Evolutionary conservation across 768 basidiomycete species (phyloP), one percentile per base, ranked within the genome.

Genomic region (Botryobasidium botryosum): DNA sequence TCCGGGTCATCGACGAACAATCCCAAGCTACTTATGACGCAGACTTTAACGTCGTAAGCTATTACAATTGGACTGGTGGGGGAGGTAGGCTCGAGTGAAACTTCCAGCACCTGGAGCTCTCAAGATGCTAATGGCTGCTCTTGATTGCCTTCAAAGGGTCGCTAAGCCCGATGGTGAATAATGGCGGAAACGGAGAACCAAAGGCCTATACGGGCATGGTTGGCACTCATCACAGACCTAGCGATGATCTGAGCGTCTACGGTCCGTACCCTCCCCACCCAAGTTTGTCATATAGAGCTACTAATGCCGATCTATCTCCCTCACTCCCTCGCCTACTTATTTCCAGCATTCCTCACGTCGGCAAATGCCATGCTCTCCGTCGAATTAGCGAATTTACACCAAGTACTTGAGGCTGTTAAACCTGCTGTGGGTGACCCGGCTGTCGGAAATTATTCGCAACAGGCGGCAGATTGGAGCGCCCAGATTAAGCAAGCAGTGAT

Each of bases 291-390:
- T n/a, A n/a, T n/a, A n/a, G n/a, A n/a, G n/a, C n/a, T n/a, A n/a
- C n/a, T n/a, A n/a, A n/a, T n/a, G n/a, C n/a, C n/a, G n/a, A n/a
- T n/a, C n/a, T n/a, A n/a, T n/a, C n/a, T n/a, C n/a, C n/a, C n/a
- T n/a, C 1, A 18, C 25, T 47, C 24, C 33, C 37, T 24, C n/a
- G n/a, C n/a, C n/a, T n/a, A n/a, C n/a, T n/a, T n/a, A n/a, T n/a
- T n/a, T 8, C 6, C 41, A 81, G 80, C 81, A 3, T 85, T 80
- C 59, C 64, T 81, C 47, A 79, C 74, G 0, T 75, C 82, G 2
- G 81, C 79, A 5, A 85, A 85, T 59, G 82, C 81, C 5, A 82
- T 85, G 79, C 64, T 85, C 44, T 79, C 75, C 45, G 78, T 84
- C 15, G 80, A 85, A 55, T 59, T 83, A 35, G 60, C 53, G 6